Evolutionary conservation across 176 grass and related monocot genomes (phyloP).

Genomic region (Secale cereale): DNA sequence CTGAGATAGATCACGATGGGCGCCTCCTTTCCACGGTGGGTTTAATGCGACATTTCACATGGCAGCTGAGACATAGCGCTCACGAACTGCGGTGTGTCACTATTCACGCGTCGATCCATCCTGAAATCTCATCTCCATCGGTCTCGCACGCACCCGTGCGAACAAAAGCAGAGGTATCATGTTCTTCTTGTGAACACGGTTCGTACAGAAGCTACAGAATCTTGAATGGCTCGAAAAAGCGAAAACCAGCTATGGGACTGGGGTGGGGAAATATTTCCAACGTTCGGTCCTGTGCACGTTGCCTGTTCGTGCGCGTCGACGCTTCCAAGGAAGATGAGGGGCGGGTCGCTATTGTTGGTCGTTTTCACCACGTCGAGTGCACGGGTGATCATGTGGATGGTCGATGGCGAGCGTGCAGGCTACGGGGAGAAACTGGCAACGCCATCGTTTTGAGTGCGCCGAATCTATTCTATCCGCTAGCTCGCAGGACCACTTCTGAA

Average conservation of each 20-base stretch:
- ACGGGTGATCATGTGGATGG: not conserved
- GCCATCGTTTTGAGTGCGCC: not conserved
- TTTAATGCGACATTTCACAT: not conserved
- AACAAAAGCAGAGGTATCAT: not conserved
- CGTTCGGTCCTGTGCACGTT: not conserved
- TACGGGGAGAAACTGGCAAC: not conserved
- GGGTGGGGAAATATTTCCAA: not conserved
- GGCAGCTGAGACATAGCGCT: not conserved
- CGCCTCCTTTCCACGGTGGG: too few relatives aligned
- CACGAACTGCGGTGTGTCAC: not conserved
- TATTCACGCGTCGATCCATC: not conserved
- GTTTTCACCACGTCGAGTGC: slow-evolving; percentile 19
- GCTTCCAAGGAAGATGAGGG: not conserved
- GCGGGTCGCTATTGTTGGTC: not conserved
- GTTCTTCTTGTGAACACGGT: not conserved
- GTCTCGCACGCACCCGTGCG: not conserved
- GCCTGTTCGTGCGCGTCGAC: not conserved
- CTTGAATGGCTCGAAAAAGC: not conserved
- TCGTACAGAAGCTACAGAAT: not conserved
- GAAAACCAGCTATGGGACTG: not conserved
- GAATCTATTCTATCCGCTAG: not conserved
- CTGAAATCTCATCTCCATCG: not conserved
- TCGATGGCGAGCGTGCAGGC: not conserved
- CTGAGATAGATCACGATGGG: not conserved
- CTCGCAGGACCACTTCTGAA: not conserved